Base-by-base conservation (phyloP, 306 rosid genomes). In the Rosa persica region DNA sequence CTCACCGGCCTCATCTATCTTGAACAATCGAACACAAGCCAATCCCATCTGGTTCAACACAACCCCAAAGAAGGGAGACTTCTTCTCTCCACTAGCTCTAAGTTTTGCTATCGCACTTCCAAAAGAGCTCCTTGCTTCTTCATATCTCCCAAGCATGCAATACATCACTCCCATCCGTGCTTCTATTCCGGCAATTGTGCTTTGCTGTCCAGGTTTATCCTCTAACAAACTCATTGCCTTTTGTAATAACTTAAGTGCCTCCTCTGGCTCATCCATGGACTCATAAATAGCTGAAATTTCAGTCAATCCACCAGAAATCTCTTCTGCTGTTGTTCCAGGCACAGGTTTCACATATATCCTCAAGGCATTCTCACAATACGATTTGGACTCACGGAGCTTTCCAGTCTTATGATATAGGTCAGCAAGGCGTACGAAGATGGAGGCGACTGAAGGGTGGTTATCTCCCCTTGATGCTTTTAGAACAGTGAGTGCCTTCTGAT, bases 41-140 rank as follows among this genome's bases (percentile, higher is more conserved):
- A 96, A 89, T 27, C 99, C 99, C 99, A 96, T 93, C 86, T 96
- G 99, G 84, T 96, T 96, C 88, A 96, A 88, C 40, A 93, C 97
- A 83, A 96, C 97, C 5, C 99, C 99, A 81, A 96, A 96, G 87
- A 96, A 96, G 12, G 99, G 96, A 8, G 98, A 93, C 81, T 96
- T 93, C 81, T 97, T 93, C 88, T 96, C 99, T 75, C 99, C 99
- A 16, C 97, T 89, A 36, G 93, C 86, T 79, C 99, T 89, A 55
- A 96, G 93, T 83, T 96, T 96, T 40, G 84, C 83, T 70, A 96
- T 86, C 54, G 99, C 91, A 70, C 92, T 96, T 80, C 88, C 99
- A 44, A 96, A 96, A 27, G 90, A 84, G 79, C 57, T 91, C 85
- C 99, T 86, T 2, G 99, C 83, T 12, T 91, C 98, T 72, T 89